Percentiles rank a stretch among this genome's conserved stretches.
These are phyloP conservation scores for Eudorina sp. DNA, from an alignment of 139 green algal genomes.

Conservation along the genomic window DNA sequence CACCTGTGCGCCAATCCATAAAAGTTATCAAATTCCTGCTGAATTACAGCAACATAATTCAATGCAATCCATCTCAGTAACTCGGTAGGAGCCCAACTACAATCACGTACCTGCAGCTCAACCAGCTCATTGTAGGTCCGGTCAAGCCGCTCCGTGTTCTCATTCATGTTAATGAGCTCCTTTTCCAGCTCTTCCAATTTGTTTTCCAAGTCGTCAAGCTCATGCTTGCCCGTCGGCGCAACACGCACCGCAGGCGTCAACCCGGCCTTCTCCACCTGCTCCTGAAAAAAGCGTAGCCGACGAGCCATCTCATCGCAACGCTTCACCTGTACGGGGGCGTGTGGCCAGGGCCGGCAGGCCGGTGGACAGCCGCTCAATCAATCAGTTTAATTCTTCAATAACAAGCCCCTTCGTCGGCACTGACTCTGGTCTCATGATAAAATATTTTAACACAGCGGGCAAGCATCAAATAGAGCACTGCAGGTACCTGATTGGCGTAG, in stretches of 20 bases:
- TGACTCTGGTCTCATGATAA: too few relatives aligned
- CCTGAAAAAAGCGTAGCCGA: constrained; percentile 93
- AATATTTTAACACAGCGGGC: too few relatives aligned
- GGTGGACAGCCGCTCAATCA: not conserved
- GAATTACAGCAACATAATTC: not conserved
- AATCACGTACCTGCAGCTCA: constrained; percentile 80
- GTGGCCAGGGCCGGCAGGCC: not conserved
- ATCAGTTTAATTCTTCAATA: too few relatives aligned
- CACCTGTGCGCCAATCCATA: too few relatives aligned
- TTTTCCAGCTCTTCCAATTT: constrained; percentile 92
- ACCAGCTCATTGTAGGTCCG: constrained; percentile 84
- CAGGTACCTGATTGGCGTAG: constrained; percentile 88
- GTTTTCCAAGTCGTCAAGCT: constrained; percentile 88
- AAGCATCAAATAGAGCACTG: too few relatives aligned
- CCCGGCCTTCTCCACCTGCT: constrained; percentile 88
- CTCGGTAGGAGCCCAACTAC: not conserved
- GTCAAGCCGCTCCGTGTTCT: constrained; percentile 91
- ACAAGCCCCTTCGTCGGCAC: too few relatives aligned
- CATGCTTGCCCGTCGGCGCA: constrained; percentile 52
- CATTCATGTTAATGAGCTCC: constrained; percentile 89
- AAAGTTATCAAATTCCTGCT: too few relatives aligned
- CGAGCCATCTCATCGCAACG: constrained; percentile 97
- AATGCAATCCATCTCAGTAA: not conserved
- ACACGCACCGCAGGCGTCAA: constrained; percentile 49
- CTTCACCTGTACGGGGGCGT: constrained; percentile 86